These are phyloP conservation scores for Prunus mira DNA, from an alignment of 306 rosid genomes.

Conservation along the genomic window DNA sequence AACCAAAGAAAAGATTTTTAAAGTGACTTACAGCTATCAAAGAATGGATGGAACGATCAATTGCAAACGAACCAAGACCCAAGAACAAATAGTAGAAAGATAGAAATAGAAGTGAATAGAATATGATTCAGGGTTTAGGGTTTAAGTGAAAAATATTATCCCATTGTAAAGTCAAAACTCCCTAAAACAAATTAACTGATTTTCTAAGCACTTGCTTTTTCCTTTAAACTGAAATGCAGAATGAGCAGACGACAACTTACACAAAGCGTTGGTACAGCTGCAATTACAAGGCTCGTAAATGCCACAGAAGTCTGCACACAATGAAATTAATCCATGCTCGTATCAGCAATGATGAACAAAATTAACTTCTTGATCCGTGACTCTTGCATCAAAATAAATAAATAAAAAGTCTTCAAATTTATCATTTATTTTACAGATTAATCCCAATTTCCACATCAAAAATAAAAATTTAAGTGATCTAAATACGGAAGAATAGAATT, in stretches of 20 bases:
- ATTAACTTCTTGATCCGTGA: too few species aligned
- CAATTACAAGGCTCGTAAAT: constrained; percentile 75
- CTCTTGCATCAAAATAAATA: too few species aligned
- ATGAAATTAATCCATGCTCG: neutral
- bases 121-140: neutral
- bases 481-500: too few species aligned
- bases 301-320: constrained; percentile 80
- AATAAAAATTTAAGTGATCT: neutral
- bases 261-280: constrained; percentile 73
- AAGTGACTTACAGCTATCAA: neutral
- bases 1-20: neutral
- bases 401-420: neutral
- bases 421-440: neutral
- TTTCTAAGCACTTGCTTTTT: neutral
- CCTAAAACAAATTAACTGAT: neutral
- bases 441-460: neutral
- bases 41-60: too few species aligned
- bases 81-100: neutral
- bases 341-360: neutral
- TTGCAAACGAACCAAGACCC: neutral
- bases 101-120: neutral
- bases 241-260: constrained; percentile 44
- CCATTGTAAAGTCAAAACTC: neutral
- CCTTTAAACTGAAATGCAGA: neutral
- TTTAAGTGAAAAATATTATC: neutral